Base-by-base conservation (phyloP, 2,329 filamentous ascomycete species). In the Penicillium griseofulvum region DNA sequence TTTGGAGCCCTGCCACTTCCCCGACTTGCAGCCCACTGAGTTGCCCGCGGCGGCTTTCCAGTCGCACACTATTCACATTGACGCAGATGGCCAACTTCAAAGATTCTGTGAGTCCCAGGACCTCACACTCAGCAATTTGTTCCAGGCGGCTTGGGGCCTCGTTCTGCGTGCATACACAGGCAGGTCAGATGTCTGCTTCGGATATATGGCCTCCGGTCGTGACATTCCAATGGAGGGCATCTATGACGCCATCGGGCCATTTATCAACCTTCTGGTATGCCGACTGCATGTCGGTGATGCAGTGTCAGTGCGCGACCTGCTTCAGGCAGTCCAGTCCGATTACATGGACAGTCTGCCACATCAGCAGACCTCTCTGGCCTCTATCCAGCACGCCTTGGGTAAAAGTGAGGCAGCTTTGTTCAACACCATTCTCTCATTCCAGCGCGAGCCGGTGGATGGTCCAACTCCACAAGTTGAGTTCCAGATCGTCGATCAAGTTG, bases 181-280 rank as follows among this genome's bases (percentile, higher is more conserved):
- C 33, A 36, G 65, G 16, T 67, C 74, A 31, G 71, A 76, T 49
- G 68, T 75, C 9, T 54, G 72, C 7, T 78, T 75, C 64, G 75
- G 72, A 14, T 73, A 73, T 51, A 75, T 71, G 3, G 67, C 75
- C n/a, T 72, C 70, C 49, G 76, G 76, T 1, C 68, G 75, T 4
- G 69, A 76, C 31, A 66, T 69, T 14, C 65, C 69, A 16, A 65
- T 76, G 11, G 69, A 49, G 19, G 49, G 53, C 12, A 56, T 77
- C 12, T 65, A 72, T 38, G 64, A 70, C 45, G 73, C 77, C 10
- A 62, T 76, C 28, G 76, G 74, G 8, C 69, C 75, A 1, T 55
- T 58, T 19, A 49, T 59, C 7, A 59, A 59, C 38, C 50, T 54
- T 14, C 45, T 60, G 5, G 31, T 60, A n/a, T 58, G 52, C 17